Evolutionary conservation across 2,329 filamentous ascomycete species (phyloP).

Genomic region (Fusarium sp.): DNA sequence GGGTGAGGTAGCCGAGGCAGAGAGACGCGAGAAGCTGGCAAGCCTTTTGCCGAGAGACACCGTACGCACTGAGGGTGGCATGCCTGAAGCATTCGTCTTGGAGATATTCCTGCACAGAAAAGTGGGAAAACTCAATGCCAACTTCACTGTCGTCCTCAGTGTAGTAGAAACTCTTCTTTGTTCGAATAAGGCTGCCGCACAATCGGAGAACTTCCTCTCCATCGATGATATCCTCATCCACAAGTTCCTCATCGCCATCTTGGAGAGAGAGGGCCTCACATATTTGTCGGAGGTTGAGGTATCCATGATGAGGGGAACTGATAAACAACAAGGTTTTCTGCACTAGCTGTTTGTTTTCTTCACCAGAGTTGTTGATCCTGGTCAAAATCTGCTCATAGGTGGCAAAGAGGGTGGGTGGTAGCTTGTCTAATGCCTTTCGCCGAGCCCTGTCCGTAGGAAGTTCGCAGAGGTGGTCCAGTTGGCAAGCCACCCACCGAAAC

Average conservation of each 20-base stretch:
- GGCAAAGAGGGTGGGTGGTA: constrained; percentile 3
- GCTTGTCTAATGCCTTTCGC: neutral
- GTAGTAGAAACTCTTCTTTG: neutral
- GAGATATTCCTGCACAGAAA: constrained; percentile 22
- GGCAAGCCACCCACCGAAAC: constrained; percentile 29
- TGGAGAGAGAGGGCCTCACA: constrained; percentile 12
- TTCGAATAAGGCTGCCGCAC: constrained; percentile 15
- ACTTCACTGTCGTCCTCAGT: no score
- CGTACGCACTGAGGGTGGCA: neutral
- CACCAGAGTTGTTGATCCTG: no score
- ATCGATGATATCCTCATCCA: neutral
- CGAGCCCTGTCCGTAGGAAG: constrained; percentile 3
- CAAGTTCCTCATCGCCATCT: neutral
- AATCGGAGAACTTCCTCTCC: neutral
- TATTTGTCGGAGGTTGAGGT: neutral
- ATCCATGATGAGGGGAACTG: accelerated
- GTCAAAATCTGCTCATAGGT: constrained; percentile 15
- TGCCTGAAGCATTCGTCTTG: neutral
- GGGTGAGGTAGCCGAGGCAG: neutral
- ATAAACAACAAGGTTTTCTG: neutral
- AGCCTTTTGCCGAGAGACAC: neutral
- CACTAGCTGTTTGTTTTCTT: neutral
- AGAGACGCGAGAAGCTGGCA: neutral
- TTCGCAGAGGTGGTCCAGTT: constrained; percentile 17
- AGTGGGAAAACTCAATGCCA: constrained; percentile 21